phyloP scores from a whole-genome alignment of 805 yeast genomes.

The Spathaspora girioi region DNA sequence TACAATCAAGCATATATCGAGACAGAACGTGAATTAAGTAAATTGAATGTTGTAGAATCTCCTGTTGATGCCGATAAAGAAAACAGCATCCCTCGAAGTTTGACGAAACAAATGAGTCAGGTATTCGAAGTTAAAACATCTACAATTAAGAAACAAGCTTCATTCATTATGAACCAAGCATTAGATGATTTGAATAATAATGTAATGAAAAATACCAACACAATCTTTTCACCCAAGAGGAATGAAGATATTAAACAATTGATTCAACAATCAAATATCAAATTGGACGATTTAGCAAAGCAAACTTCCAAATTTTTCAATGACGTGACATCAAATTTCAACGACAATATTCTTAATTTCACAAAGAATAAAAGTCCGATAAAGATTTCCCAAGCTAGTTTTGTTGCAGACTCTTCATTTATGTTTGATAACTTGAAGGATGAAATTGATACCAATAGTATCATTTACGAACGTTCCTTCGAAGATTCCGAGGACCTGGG shows the following conservation, averaged over 20 bases:
- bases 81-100: neutral
- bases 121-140: constrained; percentile 1
- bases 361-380: neutral
- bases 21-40: constrained; percentile 5
- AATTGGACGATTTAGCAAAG: constrained; percentile 20
- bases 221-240: constrained; percentile 10
- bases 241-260: constrained; percentile 1
- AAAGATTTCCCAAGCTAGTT: constrained; percentile 4
- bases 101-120: constrained; percentile 1
- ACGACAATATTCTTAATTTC: constrained; percentile 1
- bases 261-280: constrained; percentile 8
- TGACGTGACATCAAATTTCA: constrained; percentile 11
- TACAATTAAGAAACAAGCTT: constrained; percentile 6
- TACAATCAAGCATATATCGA: constrained; percentile 5
- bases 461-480: constrained; percentile 6
- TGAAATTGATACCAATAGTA: constrained; percentile 12
- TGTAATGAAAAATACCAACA: constrained; percentile 19
- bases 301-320: constrained; percentile 23
- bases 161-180: constrained; percentile 3
- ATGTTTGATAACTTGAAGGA: constrained; percentile 19
- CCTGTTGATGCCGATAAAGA: neutral
- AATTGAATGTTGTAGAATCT: neutral
- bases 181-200: constrained; percentile 9
- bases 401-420: constrained; percentile 23
- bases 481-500: constrained; percentile 5